A percentile compares a stretch with the other conserved stretches of the same genome.
phyloP scores from a whole-genome alignment of 2,329 filamentous ascomycete species.

The Acarospora socialis region DNA sequence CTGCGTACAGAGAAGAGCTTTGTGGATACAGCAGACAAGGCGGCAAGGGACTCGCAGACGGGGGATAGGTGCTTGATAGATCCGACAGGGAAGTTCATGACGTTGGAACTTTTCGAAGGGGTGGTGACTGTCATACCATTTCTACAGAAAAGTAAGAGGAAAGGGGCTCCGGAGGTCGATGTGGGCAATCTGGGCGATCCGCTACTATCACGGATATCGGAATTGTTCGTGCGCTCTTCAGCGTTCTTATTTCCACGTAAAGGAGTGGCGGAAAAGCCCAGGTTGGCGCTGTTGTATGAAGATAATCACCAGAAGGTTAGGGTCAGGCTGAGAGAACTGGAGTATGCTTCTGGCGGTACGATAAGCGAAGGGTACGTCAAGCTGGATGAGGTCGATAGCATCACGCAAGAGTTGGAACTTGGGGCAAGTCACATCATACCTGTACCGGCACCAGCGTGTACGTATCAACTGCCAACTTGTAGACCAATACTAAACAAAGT shows the following conservation, averaged over 20 bases:
- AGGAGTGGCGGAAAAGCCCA: conserved; percentile 35
- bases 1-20: conserved; percentile 44
- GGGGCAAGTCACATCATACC: conserved; percentile 49
- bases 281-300: conserved; percentile 51
- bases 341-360: conserved; percentile 32
- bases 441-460: conserved; percentile 41
- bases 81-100: conserved; percentile 56
- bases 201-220: conserved; percentile 47
- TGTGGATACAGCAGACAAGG: conserved; percentile 46
- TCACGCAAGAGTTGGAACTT: conserved; percentile 41
- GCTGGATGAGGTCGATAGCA: conserved; percentile 37
- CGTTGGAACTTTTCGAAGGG: conserved; percentile 54
- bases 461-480: conserved; percentile 31
- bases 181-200: conserved; percentile 47
- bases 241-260: conserved; percentile 47
- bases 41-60: conserved; percentile 60
- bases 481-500: conserved; percentile 36
- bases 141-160: conserved; percentile 38
- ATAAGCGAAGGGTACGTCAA: conserved; percentile 37
- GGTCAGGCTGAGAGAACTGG: conserved; percentile 41
- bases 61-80: conserved; percentile 75
- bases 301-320: conserved; percentile 43
- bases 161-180: conserved; percentile 22
- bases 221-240: conserved; percentile 52
- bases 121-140: conserved; percentile 51